Percentiles rank a stretch among this genome's conserved stretches.
Evolutionary conservation across 106 monocot species (phyloP).

Genomic region (Gastrodia elata): DNA sequence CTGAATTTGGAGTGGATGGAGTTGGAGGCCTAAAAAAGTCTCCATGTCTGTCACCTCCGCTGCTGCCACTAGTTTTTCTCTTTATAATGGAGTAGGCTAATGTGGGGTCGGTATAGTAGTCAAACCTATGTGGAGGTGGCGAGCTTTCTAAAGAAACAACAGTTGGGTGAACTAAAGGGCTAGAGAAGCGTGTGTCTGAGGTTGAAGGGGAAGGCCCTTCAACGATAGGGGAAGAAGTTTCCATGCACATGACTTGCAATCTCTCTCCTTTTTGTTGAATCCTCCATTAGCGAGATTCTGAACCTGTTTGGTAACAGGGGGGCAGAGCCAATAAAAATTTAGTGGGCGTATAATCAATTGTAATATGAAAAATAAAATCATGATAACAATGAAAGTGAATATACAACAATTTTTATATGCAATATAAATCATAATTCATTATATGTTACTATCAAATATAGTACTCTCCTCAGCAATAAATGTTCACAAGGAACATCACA

Average conservation of each 20-base stretch:
- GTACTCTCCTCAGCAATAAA: no score
- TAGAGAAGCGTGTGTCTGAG: slow-evolving; percentile 2
- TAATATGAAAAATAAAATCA: no score
- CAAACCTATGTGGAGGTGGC: slow-evolving; percentile 22
- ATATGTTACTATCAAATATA: no score
- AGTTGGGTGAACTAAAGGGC: slow-evolving; percentile 9
- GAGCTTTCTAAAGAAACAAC: neutral
- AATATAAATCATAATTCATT: no score
- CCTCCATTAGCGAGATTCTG: no score
- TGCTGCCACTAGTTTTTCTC: neutral
- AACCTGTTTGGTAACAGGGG: no score
- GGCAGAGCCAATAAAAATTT: no score
- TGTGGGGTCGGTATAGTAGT: slow-evolving; percentile 42
- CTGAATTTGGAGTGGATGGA: no score
- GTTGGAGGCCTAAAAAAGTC: neutral
- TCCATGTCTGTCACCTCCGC: neutral
- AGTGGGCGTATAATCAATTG: no score
- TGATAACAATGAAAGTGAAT: no score
- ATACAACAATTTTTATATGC: no score
- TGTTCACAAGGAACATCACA: no score
- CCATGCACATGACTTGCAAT: slow-evolving; percentile 19
- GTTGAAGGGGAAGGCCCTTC: neutral
- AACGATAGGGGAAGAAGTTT: slow-evolving; percentile 1
- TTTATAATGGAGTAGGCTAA: slow-evolving; percentile 26
- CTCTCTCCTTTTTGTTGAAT: slow-evolving; percentile 18